These are phyloP conservation scores for Cicer chorassanicum DNA, from an alignment of 306 rosid genomes.

Conservation along the genomic window DNA sequence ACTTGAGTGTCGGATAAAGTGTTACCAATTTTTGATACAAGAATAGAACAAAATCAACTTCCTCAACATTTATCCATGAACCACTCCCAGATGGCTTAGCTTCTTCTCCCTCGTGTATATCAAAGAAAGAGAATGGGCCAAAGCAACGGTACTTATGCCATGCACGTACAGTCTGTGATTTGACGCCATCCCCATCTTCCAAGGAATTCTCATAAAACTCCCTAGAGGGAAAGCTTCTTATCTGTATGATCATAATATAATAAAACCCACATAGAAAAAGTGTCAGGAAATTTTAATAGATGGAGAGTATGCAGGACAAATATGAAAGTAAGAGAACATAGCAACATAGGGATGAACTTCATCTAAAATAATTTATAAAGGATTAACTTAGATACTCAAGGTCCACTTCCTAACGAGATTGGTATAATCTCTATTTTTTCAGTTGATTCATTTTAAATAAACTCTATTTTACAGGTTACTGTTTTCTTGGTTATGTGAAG, in stretches of 20 bases:
- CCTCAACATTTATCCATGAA: conserved; percentile 76
- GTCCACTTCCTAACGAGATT: conserved; percentile 10
- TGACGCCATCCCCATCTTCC: conserved; percentile 73
- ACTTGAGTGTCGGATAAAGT: conserved; percentile 69
- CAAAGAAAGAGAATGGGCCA: conserved; percentile 89
- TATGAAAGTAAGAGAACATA: conserved; percentile 25
- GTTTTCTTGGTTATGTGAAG: background rate
- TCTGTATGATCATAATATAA: conserved; percentile 55
- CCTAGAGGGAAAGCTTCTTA: conserved; percentile 85
- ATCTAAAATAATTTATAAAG: conserved; percentile 10
- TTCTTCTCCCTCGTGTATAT: conserved; percentile 80
- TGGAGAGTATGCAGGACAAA: conserved; percentile 15
- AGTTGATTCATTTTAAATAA: background rate
- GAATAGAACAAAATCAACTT: conserved; percentile 85
- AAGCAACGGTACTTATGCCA: conserved; percentile 88
- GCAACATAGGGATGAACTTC: conserved; percentile 14
- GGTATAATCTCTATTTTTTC: conserved; percentile 18
- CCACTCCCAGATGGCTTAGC: conserved; percentile 72
- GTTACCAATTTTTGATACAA: conserved; percentile 76
- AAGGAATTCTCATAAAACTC: conserved; percentile 83
- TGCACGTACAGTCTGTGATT: conserved; percentile 59
- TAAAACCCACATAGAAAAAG: conserved; percentile 18
- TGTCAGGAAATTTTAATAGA: conserved; percentile 20
- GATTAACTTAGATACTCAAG: conserved; percentile 5
- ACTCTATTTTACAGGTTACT: conserved; percentile 11